Evolutionary conservation across 2,329 filamentous ascomycete genomes (phyloP).

Genomic region (Botrytis pseudocinerea): DNA sequence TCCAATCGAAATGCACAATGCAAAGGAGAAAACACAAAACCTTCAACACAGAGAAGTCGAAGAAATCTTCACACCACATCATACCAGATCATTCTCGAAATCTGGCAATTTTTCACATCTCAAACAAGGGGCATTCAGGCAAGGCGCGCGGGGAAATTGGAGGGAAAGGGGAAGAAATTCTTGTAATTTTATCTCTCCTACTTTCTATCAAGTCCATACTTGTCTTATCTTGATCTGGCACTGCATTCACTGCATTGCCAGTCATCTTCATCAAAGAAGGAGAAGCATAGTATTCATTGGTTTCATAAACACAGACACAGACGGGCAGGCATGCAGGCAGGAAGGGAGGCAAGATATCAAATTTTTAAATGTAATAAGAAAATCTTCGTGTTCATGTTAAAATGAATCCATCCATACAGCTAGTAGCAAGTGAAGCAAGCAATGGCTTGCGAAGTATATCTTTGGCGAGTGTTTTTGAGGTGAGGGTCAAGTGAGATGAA

Average conservation of each 20-base stretch:
- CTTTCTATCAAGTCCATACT: slow-evolving; percentile 3
- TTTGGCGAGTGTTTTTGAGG: not conserved
- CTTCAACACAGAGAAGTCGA: not conserved
- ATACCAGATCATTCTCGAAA: slow-evolving; percentile 3
- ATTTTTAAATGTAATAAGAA: slow-evolving; percentile 17
- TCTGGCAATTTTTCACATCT: slow-evolving; percentile 5
- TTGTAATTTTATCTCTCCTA: slow-evolving; percentile 21
- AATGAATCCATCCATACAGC: not conserved
- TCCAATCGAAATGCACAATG: not conserved
- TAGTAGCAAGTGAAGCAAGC: not conserved
- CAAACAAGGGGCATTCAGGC: slow-evolving; percentile 12
- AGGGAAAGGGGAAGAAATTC: slow-evolving; percentile 1
- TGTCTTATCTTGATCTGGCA: slow-evolving; percentile 8
- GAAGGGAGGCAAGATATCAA: slow-evolving; percentile 2
- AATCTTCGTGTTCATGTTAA: not conserved
- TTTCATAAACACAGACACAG: slow-evolving; percentile 1
- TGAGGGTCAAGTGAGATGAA: not conserved
- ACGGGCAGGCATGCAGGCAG: not conserved
- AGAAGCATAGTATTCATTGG: not conserved
- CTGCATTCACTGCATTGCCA: not conserved
- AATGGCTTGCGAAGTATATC: not conserved
- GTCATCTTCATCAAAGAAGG: not conserved
- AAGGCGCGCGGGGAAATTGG: slow-evolving; percentile 16
- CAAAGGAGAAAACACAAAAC: not conserved
- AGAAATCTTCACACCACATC: slow-evolving; percentile 2